phyloP scores from a whole-genome alignment of 768 basidiomycete species.

The Leucocoprinus leucothites region DNA sequence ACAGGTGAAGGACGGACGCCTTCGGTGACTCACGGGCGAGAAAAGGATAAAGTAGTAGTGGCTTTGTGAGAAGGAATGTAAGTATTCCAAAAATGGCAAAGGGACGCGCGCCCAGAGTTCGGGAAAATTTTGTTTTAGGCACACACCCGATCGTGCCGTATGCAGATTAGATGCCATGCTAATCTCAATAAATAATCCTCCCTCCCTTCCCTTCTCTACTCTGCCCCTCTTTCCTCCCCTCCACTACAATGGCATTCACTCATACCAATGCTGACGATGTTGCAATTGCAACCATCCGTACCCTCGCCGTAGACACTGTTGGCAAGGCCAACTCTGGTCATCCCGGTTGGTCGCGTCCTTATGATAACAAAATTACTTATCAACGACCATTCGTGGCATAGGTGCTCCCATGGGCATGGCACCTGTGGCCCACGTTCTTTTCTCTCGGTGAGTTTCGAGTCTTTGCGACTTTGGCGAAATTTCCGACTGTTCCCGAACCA shows the following conservation, averaged over 20 bases:
- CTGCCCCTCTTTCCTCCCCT: conserved; percentile 18
- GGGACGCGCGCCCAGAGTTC: conserved; percentile 5
- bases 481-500: conserved; percentile 1
- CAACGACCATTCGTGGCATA: conserved; percentile 22
- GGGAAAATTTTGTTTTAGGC: conserved; percentile 9
- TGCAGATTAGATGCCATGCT: conserved; percentile 9
- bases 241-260: conserved; percentile 41
- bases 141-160: conserved; percentile 6
- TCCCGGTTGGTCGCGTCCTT: conserved; percentile 50
- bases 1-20: conserved; percentile 1
- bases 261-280: conserved; percentile 46
- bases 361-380: conserved; percentile 15
- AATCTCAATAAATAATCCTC: conserved; percentile 16
- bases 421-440: conserved; percentile 76
- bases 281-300: conserved; percentile 71
- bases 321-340: conserved; percentile 93
- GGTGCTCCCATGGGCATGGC: conserved; percentile 96
- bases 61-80: background rate
- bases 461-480: conserved; percentile 8
- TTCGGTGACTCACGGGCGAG: background rate
- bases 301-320: conserved; percentile 73
- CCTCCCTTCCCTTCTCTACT: conserved; percentile 13
- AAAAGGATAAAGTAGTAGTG: too few species aligned
- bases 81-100: conserved; percentile 2
- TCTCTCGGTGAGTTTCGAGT: conserved; percentile 53